Conservation (phyloP, 306 rosid genomes). For the Sphenostylis stenocarpa region DNA sequence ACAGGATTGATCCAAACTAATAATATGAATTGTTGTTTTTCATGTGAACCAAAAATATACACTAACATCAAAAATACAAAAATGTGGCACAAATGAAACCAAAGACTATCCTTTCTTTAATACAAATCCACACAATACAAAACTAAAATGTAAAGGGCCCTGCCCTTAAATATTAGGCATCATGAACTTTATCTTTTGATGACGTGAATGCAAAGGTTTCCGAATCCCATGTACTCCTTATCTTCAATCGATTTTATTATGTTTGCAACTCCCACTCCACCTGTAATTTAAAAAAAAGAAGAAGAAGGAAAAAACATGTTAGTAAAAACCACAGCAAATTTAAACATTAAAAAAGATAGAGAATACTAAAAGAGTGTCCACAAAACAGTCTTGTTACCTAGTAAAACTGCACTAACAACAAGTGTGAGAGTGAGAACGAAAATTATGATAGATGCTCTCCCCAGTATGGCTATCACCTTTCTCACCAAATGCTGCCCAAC, state of each 20-base stretch:
- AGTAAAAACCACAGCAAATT: too few species aligned
- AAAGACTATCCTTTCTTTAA: too few species aligned
- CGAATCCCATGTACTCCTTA: not conserved
- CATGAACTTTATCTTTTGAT: not conserved
- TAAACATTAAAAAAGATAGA: too few species aligned
- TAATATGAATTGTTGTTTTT: too few species aligned
- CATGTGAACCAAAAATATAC: too few species aligned
- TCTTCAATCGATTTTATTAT: not conserved
- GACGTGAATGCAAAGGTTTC: not conserved
- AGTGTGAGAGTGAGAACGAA: slow-evolving; percentile 65
- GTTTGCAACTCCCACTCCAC: not conserved
- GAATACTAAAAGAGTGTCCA: too few species aligned
- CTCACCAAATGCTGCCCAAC: slow-evolving; percentile 66
- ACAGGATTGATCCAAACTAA: too few species aligned
- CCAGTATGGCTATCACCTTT: slow-evolving; percentile 54
- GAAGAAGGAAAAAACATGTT: too few species aligned
- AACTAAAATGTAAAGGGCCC: too few species aligned
- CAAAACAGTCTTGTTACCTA: slow-evolving; percentile 20
- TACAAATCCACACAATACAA: not conserved
- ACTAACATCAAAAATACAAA: too few species aligned
- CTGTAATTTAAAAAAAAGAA: too few species aligned
- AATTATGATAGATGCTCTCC: slow-evolving; percentile 66
- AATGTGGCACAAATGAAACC: not conserved
- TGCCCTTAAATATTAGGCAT: not conserved
- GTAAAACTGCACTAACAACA: slow-evolving; percentile 51